phyloP scores from a whole-genome alignment of 2,329 filamentous ascomycete genomes.

The Exophiala aquamarina region DNA sequence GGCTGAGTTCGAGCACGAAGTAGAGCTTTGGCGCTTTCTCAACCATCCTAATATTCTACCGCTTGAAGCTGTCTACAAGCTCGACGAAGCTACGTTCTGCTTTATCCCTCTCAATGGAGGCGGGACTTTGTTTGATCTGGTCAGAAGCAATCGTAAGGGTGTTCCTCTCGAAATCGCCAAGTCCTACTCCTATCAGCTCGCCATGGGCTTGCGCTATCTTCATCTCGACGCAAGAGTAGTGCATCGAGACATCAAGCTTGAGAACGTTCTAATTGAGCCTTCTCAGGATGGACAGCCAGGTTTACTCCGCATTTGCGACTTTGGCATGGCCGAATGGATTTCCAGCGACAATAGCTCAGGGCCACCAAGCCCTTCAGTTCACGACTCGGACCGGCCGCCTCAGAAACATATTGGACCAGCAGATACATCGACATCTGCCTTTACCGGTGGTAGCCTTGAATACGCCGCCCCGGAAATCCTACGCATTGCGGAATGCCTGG shows the following conservation, averaged over 20 bases:
- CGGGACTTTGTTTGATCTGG: constrained; percentile 64
- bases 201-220: constrained; percentile 64
- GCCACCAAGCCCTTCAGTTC: constrained; percentile 50
- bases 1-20: constrained; percentile 68
- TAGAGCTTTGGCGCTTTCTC: constrained; percentile 66
- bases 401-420: constrained; percentile 54
- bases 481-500: constrained; percentile 33
- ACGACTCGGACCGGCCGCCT: constrained; percentile 47
- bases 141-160: constrained; percentile 57
- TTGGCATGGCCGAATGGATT: constrained; percentile 69
- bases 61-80: constrained; percentile 64
- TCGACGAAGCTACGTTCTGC: constrained; percentile 67
- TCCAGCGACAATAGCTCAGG: constrained; percentile 52
- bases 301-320: constrained; percentile 64
- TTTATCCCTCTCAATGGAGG: constrained; percentile 65
- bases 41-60: constrained; percentile 63
- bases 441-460: constrained; percentile 59
- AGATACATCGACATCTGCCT: constrained; percentile 53
- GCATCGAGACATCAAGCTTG: constrained; percentile 68
- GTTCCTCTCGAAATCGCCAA: constrained; percentile 54
- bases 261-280: constrained; percentile 64
- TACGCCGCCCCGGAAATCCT: constrained; percentile 52
- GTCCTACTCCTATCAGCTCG: constrained; percentile 63
- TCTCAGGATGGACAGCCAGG: constrained; percentile 52
- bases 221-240: constrained; percentile 67